Conservation (phyloP, 805 yeast species). For the Komagataella pseudopastoris region DNA sequence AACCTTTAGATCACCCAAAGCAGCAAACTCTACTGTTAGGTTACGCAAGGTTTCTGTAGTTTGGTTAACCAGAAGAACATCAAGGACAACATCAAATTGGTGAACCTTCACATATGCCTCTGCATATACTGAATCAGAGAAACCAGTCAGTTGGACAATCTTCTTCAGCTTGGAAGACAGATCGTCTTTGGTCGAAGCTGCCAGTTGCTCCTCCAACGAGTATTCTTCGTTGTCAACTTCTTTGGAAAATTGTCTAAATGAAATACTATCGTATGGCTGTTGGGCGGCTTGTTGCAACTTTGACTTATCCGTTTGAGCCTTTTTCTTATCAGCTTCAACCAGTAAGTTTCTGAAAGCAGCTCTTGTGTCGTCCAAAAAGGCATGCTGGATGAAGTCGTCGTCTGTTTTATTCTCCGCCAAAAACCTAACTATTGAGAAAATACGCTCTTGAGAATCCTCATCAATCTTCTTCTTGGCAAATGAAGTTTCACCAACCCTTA, state of each 20-base stretch:
- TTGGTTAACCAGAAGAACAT: conserved; percentile 88
- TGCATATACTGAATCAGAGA: conserved; percentile 94
- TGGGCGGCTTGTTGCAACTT: conserved; percentile 51
- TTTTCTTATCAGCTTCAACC: conserved; percentile 41
- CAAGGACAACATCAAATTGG: conserved; percentile 91
- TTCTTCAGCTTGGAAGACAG: conserved; percentile 72
- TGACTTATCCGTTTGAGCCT: conserved; percentile 40
- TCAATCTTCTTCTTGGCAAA: conserved; percentile 67
- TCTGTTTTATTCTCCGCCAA: conserved; percentile 51
- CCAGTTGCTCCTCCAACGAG: conserved; percentile 28
- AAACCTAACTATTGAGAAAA: conserved; percentile 73
- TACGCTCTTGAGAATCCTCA: conserved; percentile 94
- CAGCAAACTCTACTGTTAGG: conserved; percentile 87
- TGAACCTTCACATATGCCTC: conserved; percentile 95
- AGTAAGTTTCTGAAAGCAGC: conserved; percentile 71
- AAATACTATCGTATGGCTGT: conserved; percentile 65
- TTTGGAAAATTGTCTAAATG: conserved; percentile 65
- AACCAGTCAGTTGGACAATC: conserved; percentile 92
- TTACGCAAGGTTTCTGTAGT: conserved; percentile 85
- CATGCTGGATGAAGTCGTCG: conserved; percentile 35
- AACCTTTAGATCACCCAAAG: conserved; percentile 90
- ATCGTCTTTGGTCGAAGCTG: conserved; percentile 37
- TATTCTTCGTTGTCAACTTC: conserved; percentile 45
- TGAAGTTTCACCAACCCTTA: conserved; percentile 73
- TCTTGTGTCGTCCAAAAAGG: conserved; percentile 81